phyloP scores from a whole-genome alignment of 345 rosid genomes.

The Dipteronia sinensis region DNA sequence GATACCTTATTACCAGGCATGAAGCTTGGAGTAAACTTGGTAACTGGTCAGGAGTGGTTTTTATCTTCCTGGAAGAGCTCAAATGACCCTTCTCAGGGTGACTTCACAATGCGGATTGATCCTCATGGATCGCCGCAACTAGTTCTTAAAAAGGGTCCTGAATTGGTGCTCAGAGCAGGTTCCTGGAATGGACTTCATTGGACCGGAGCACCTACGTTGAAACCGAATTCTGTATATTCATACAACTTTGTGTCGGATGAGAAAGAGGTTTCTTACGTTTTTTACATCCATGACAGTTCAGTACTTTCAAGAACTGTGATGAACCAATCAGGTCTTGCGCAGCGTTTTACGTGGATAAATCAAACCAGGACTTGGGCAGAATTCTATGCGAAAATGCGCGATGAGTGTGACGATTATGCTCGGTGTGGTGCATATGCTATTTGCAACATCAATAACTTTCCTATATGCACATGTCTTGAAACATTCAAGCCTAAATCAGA shows the following conservation, averaged over 20 bases:
- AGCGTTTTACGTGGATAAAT: conserved; percentile 20
- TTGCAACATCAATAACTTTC: conserved; percentile 13
- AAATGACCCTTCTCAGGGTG: conserved; percentile 40
- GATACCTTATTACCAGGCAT: conserved; percentile 48
- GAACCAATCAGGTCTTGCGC: conserved; percentile 7
- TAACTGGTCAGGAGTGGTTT: conserved; percentile 25
- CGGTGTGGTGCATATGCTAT: conserved; percentile 22
- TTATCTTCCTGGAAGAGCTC: conserved; percentile 38
- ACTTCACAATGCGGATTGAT: conserved; percentile 29
- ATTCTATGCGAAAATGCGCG: neutral
- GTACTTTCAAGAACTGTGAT: conserved; percentile 5
- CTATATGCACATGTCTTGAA: conserved; percentile 22
- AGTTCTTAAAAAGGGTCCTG: conserved; percentile 21
- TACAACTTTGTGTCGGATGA: conserved; percentile 10
- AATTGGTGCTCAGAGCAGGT: conserved; percentile 24
- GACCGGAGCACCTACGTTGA: neutral
- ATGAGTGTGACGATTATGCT: conserved; percentile 24
- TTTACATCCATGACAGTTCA: neutral
- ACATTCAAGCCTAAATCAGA: conserved; percentile 22
- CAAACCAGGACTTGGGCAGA: conserved; percentile 6
- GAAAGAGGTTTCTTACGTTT: neutral
- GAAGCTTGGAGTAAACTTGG: conserved; percentile 44
- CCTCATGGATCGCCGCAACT: conserved; percentile 42
- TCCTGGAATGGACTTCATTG: conserved; percentile 46
- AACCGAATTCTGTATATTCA: neutral